Percentiles rank a stretch among this genome's conserved stretches.
Evolutionary conservation across 108 stramenopile genomes (phyloP).

Genomic region (Pelagomonas calceolata): DNA sequence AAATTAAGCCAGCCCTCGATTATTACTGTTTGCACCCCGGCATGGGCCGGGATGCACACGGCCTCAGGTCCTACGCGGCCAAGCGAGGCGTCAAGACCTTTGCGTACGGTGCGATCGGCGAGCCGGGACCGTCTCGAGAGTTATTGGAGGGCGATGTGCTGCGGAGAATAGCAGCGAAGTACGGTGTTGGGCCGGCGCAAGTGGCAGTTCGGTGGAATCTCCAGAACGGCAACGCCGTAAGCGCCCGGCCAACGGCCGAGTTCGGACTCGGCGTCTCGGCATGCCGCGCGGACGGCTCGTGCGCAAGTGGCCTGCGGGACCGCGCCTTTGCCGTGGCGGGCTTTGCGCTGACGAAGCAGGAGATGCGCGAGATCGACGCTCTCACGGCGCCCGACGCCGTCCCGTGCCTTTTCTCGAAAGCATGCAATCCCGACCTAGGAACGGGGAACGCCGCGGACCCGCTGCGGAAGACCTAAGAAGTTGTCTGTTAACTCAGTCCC

Average conservation of each 20-base stretch:
- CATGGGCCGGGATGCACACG: slow-evolving; percentile 5
- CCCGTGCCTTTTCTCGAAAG: slow-evolving; percentile 37
- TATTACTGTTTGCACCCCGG: slow-evolving; percentile 28
- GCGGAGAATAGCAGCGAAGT: slow-evolving; percentile 20
- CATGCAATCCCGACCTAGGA: neutral
- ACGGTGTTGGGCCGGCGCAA: slow-evolving; percentile 25
- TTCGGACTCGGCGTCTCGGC: slow-evolving; percentile 31
- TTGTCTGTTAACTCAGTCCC: no score
- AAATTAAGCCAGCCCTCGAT: slow-evolving; percentile 36
- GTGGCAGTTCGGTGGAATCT: slow-evolving; percentile 43
- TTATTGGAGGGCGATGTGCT: slow-evolving; percentile 27
- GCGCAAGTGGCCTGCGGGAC: slow-evolving; percentile 18
- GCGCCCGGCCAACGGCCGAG: slow-evolving; percentile 28
- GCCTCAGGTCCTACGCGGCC: slow-evolving; percentile 31
- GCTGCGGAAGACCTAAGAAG: neutral
- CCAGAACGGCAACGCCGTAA: slow-evolving; percentile 33
- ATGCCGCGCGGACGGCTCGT: slow-evolving; percentile 20
- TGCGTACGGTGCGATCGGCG: slow-evolving; percentile 41
- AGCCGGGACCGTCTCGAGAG: slow-evolving; percentile 34
- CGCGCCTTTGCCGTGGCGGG: slow-evolving; percentile 22
- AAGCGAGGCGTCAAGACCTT: slow-evolving; percentile 37
- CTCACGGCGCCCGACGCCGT: slow-evolving; percentile 29
- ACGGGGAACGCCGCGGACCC: neutral
- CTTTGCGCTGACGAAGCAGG: slow-evolving; percentile 28
- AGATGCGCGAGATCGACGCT: slow-evolving; percentile 29